Percentiles rank a stretch among this genome's conserved stretches.
Evolutionary conservation across 768 basidiomycete genomes (phyloP).

Genomic region (Trametes cinnabarina): DNA sequence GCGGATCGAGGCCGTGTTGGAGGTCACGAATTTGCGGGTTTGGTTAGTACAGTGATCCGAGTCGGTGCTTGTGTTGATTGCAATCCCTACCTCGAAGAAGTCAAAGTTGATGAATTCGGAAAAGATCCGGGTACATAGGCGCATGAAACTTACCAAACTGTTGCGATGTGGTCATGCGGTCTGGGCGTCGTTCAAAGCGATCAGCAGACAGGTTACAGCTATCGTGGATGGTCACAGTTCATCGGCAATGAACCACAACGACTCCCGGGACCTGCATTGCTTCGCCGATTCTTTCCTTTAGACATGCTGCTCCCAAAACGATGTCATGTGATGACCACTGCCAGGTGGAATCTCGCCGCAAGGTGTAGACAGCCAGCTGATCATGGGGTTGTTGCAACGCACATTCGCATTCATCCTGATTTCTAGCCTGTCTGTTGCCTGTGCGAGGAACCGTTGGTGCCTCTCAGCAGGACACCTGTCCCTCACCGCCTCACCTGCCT

Average conservation of each 20-base stretch:
- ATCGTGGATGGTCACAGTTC: neutral
- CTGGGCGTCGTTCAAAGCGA: neutral
- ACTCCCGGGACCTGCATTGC: neutral
- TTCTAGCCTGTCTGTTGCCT: too few species aligned
- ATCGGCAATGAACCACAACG: neutral
- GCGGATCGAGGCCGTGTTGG: too few species aligned
- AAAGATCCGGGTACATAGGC: neutral
- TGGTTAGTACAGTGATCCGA: too few species aligned
- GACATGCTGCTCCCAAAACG: neutral
- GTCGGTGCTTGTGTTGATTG: too few species aligned
- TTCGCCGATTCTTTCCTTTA: neutral
- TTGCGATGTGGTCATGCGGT: constrained; percentile 1
- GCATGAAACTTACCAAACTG: neutral
- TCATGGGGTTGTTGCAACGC: neutral
- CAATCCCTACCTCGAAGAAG: too few species aligned
- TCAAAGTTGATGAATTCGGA: neutral
- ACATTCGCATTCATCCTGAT: too few species aligned
- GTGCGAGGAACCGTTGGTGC: too few species aligned
- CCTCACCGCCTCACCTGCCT: too few species aligned
- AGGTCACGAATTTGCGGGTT: too few species aligned
- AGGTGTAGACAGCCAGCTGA: too few species aligned
- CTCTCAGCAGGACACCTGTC: too few species aligned
- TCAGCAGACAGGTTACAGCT: neutral
- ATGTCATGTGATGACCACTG: neutral
- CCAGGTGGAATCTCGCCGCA: neutral